Evolutionary conservation across 345 rosid species (phyloP), one percentile per base, ranked within the genome.

Genomic region (Draba incana): DNA sequence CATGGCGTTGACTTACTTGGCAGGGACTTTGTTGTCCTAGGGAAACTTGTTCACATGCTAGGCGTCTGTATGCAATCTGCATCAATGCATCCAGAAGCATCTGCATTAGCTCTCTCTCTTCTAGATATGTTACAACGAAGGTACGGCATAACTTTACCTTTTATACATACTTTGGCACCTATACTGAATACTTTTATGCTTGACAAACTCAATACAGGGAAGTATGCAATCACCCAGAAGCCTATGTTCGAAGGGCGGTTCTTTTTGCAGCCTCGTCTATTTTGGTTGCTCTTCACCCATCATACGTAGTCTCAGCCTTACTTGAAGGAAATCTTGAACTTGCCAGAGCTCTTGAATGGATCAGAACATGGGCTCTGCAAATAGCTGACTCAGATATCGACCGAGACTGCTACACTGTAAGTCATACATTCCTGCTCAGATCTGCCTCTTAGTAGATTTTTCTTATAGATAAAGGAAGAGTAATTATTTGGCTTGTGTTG

Each of bases 1-100:
- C 99, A 91, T 28, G 99, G 99, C n/a, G 90, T 91, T 77, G 99
- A 94, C 83, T 89, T 94, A 78, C 96, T 94, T 10, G 95, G 88
- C 28, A 80, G 88, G 79, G 99, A 94, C 77, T 91, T 85, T 78
- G 64, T 94, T 50, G 99, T 94, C 64, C 85, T 94, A 28, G 97
- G 99, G 59, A 94, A 94, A 80, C 96, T 94, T 77, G 79, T 94
- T 64, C 83, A 91, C 74, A 91, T 87, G 92, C 97, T 94, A 4
- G 96, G 97, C 9, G 84, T 84, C 77, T 89, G 99, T 77, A 91
- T 94, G 77, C 90, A 82, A 75, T 91, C 95, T 75, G 76, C 84
- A 76, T 76, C 92, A 57, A 63, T 94, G 99, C 99, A 94, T 74
- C 97, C 99, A 8, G 99, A 94, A 77, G 97, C 95, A 62, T 84